Base-by-base conservation (phyloP, 106 monocot genomes). In the Phalaenopsis aphrodite region DNA sequence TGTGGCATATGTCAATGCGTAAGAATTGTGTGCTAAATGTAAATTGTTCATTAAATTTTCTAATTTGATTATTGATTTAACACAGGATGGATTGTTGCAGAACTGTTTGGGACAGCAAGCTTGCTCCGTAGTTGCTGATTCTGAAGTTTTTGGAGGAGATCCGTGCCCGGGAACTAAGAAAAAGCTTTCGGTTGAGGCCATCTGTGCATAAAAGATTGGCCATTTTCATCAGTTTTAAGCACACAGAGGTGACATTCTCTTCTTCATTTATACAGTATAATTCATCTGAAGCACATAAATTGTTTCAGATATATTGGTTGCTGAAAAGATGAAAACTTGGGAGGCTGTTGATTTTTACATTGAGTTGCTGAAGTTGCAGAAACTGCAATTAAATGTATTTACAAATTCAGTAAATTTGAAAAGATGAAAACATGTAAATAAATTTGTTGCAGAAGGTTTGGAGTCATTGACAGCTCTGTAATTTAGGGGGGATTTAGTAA, bases 161-260 rank as follows among this genome's bases (percentile, higher is more conserved):
- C 91, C 87, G 23, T 92, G 91, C 75, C 87, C 89, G 2, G 87
- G 87, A 64, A 81, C 74, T 23, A 83, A 83, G 87, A 92, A 89
- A 85, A 86, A 81, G 75, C 76, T 89, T 56, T 55, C 89, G 16
- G 89, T 92, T 3, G 86, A 92, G 77, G 89, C 86, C 16, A 56
- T 88, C 8, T 89, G 92, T 47, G 56, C 76, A 75, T 87, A 55
- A 87, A 61, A 75, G 69, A 69, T 69, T 14, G 69, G 61, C 19
- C 21, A 5, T 69, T 17, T 30, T 30, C 30, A 45, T 9, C 19
- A 43, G 74, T 43, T n/a, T n/a, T 39, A 61, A 74, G 17, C 21
- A 74, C 19, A 42, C 7, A 43, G 74, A 74, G 43, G 74, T 74
- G 74, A 43, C 74, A 74, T 74, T 74, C 74, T 43, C 21, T 74